Percentiles rank a stretch among this genome's conserved stretches.
phyloP scores from a whole-genome alignment of 2,329 filamentous ascomycete genomes.

The Fusarium illudens region DNA sequence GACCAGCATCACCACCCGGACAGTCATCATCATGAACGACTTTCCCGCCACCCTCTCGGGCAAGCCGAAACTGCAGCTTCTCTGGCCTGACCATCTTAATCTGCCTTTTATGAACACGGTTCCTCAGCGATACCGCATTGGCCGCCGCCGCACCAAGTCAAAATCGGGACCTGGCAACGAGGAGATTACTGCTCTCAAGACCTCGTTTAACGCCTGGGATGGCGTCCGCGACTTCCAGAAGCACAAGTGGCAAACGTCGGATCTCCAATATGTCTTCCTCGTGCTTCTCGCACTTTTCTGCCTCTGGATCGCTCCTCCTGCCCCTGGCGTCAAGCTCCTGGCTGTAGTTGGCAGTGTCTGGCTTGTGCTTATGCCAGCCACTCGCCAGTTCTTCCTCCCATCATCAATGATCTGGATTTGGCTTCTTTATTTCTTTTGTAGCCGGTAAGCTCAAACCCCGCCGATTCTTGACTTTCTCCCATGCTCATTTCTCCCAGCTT shows the following conservation, averaged over 20 bases:
- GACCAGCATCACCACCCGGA: conserved; percentile 16
- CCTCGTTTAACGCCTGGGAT: conserved; percentile 81
- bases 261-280: conserved; percentile 84
- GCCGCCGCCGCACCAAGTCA: conserved; percentile 50
- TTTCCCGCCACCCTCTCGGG: conserved; percentile 48
- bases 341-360: conserved; percentile 72
- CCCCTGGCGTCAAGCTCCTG: conserved; percentile 79
- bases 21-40: conserved; percentile 50
- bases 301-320: conserved; percentile 82
- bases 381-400: conserved; percentile 90
- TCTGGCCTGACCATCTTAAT: conserved; percentile 53
- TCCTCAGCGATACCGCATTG: conserved; percentile 51
- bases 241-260: conserved; percentile 83
- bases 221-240: conserved; percentile 78
- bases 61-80: conserved; percentile 53
- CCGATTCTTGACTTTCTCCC: neutral
- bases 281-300: conserved; percentile 81
- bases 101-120: conserved; percentile 54
- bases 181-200: conserved; percentile 79
- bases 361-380: conserved; percentile 81
- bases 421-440: conserved; percentile 90
- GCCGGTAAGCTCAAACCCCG: conserved; percentile 72
- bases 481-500: conserved; percentile 65
- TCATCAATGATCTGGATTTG: conserved; percentile 86
- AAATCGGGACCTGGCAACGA: conserved; percentile 55